Evolutionary conservation across 306 rosid species (phyloP).

Genomic region (Medicago arabica): DNA sequence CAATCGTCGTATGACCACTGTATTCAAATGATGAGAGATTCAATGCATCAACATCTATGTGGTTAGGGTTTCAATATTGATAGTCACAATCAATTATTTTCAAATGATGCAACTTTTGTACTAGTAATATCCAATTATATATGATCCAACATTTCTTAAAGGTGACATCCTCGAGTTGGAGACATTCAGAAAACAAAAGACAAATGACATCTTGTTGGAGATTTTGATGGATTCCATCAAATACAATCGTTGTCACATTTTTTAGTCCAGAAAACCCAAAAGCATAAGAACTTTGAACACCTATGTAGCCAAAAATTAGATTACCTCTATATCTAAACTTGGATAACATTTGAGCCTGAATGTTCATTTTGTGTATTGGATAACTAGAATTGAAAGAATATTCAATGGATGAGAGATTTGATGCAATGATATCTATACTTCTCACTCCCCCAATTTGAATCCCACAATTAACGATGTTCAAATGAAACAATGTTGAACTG

Average conservation of each 20-base stretch:
- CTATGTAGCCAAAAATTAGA: neutral
- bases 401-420: neutral
- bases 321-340: neutral
- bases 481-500: neutral
- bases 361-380: neutral
- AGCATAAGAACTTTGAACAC: rapidly evolving
- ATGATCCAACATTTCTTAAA: neutral
- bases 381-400: neutral
- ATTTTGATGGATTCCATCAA: neutral
- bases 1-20: neutral
- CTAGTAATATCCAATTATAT: neutral
- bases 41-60: neutral
- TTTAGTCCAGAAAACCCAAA: neutral
- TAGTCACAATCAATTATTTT: neutral
- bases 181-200: neutral
- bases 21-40: slow-evolving; percentile 11
- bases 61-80: too few species aligned
- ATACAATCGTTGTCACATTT: neutral
- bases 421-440: neutral
- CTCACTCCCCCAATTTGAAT: rapidly evolving
- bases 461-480: neutral
- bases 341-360: neutral
- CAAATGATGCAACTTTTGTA: neutral
- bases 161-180: slow-evolving; percentile 1
- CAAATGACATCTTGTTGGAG: neutral